A percentile compares a stretch with the other conserved stretches of the same genome.
phyloP scores from a whole-genome alignment of 768 basidiomycete genomes.

The Lyophyllum shimeji region DNA sequence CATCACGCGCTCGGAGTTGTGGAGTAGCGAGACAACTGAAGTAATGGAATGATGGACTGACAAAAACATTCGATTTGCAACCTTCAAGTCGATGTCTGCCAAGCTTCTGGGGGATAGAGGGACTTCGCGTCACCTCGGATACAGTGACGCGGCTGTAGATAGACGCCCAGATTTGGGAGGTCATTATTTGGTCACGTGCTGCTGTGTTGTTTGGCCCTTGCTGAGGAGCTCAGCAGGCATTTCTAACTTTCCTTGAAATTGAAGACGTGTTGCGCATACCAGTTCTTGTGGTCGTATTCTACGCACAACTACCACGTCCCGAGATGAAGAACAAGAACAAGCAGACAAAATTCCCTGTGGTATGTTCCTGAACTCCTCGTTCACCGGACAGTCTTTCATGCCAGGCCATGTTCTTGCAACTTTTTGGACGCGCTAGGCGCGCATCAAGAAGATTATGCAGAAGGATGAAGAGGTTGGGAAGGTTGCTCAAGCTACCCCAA shows the following conservation, averaged over 20 bases:
- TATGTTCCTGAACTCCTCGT: conserved; percentile 34
- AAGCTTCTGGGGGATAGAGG: too few relatives aligned
- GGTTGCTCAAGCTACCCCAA: conserved; percentile 93
- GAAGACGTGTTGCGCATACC: not conserved
- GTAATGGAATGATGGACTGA: too few relatives aligned
- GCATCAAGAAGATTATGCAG: conserved; percentile 99
- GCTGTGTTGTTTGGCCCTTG: conserved; percentile 1
- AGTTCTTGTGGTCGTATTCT: not conserved
- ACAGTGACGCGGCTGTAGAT: not conserved
- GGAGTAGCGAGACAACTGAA: not conserved
- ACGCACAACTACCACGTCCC: not conserved
- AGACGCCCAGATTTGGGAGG: not conserved
- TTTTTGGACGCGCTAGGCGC: conserved; percentile 54
- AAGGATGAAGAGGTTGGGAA: conserved; percentile 99
- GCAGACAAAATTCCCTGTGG: conserved; percentile 89
- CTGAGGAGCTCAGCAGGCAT: not conserved
- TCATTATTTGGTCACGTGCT: conserved; percentile 6
- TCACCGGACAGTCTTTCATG: not conserved
- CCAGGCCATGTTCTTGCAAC: not conserved
- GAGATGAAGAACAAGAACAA: conserved; percentile 90
- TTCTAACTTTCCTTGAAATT: too few relatives aligned
- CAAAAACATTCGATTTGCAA: too few relatives aligned
- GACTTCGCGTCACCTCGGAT: too few relatives aligned
- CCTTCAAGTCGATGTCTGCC: too few relatives aligned
- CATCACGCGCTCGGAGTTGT: not conserved